Percentiles rank a stretch among this genome's conserved stretches.
Evolutionary conservation across 176 grass and related monocot genomes (phyloP).

Genomic region (Coix lacrymajobi): DNA sequence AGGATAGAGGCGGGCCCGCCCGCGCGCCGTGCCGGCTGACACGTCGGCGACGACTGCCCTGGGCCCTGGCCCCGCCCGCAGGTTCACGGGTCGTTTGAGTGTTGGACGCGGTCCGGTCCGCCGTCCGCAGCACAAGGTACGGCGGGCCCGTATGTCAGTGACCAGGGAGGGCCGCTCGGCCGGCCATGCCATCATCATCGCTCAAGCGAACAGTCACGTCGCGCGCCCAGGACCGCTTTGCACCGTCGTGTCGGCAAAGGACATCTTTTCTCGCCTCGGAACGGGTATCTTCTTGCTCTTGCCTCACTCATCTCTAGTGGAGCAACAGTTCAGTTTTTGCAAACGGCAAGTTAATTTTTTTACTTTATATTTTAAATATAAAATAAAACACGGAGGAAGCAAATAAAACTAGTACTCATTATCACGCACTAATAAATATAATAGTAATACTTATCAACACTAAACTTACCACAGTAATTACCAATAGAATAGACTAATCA

Average conservation of each 20-base stretch:
- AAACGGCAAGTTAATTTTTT: background rate
- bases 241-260: background rate
- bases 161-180: background rate
- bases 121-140: background rate
- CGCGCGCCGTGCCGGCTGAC: background rate
- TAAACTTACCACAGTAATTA: no score
- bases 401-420: background rate
- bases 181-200: no score
- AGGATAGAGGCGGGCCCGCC: background rate
- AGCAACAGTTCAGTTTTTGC: background rate
- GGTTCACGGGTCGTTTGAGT: constrained; percentile 9
- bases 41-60: background rate
- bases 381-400: background rate
- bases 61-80: background rate
- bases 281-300: background rate
- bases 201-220: background rate
- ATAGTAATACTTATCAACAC: no score
- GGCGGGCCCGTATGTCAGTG: background rate
- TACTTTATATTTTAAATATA: no score
- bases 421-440: no score
- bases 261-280: background rate
- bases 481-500: no score
- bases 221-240: background rate
- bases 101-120: background rate
- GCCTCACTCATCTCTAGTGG: background rate